Percentiles rank a stretch among this genome's conserved stretches.
phyloP scores from a whole-genome alignment of 2,329 filamentous ascomycete species.

The Fusarium devonianum region DNA sequence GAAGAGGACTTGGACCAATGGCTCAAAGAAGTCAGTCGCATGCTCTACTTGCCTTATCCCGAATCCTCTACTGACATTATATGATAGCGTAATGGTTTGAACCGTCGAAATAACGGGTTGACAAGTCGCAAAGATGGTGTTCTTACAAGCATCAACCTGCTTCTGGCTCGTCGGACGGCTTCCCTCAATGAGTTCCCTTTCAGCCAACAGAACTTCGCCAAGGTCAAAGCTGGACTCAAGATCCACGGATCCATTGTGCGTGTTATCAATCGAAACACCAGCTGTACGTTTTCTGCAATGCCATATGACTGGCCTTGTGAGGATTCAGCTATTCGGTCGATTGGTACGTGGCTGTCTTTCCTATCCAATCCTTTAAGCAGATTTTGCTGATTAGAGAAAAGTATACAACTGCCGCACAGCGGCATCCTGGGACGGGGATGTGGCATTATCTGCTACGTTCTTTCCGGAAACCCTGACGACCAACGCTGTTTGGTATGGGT shows the following conservation, averaged over 20 bases:
- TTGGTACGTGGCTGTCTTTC: background rate
- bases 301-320: background rate
- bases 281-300: constrained; percentile 12
- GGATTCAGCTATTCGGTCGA: background rate
- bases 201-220: background rate
- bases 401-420: constrained; percentile 25
- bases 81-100: too few species aligned
- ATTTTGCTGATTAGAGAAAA: background rate
- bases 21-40: background rate
- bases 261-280: constrained; percentile 22
- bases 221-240: background rate
- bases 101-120: too few species aligned
- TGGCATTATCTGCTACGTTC: constrained; percentile 25
- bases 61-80: too few species aligned
- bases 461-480: constrained; percentile 13
- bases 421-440: constrained; percentile 14
- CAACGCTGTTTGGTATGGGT: constrained; percentile 18
- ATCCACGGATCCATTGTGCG: constrained; percentile 12
- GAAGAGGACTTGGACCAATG: background rate
- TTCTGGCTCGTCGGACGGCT: background rate
- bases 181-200: constrained; percentile 5
- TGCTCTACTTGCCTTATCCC: too few species aligned
- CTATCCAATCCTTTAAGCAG: too few species aligned
- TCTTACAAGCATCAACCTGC: background rate
- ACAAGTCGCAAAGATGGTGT: background rate